Conservation (phyloP, 192 early-diverging fungal genomes). For the Podila clonocystis region DNA sequence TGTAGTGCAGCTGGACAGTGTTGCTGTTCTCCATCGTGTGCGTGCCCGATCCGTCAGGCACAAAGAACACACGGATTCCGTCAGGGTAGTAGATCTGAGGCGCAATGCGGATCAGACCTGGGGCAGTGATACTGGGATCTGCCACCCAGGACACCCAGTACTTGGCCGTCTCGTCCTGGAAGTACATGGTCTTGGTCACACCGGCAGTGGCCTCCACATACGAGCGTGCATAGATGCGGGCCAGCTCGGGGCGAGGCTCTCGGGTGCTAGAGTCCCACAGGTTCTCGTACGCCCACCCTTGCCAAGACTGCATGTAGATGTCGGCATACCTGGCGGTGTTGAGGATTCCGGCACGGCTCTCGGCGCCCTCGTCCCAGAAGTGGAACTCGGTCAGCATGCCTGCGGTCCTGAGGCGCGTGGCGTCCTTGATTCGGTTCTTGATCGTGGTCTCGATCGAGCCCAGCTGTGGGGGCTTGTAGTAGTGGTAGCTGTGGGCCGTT, state of each 20-base stretch:
- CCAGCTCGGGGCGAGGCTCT: conserved; percentile 32
- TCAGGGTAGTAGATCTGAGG: conserved; percentile 49
- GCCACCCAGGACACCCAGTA: conserved; percentile 49
- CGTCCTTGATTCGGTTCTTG: conserved; percentile 54
- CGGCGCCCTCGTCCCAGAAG: conserved; percentile 53
- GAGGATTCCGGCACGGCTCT: conserved; percentile 43
- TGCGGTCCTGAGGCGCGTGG: conserved; percentile 53
- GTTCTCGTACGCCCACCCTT: conserved; percentile 67
- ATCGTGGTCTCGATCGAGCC: conserved; percentile 47
- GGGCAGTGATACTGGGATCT: conserved; percentile 36
- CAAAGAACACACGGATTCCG: conserved; percentile 49
- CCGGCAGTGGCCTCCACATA: conserved; percentile 55
- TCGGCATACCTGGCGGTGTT: conserved; percentile 55
- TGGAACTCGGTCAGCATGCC: conserved; percentile 65
- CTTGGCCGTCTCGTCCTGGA: conserved; percentile 43
- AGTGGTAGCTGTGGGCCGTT: conserved; percentile 61
- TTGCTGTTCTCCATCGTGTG: conserved; percentile 38
- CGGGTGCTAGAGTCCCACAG: conserved; percentile 26
- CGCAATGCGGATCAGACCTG: conserved; percentile 44
- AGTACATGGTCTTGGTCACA: conserved; percentile 41
- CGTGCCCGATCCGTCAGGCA: conserved; percentile 32
- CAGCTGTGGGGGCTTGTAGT: conserved; percentile 62
- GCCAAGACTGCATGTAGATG: conserved; percentile 60
- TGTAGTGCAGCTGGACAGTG: conserved; percentile 28
- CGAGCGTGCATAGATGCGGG: conserved; percentile 42